Conservation (phyloP, 176 grass and related monocot genomes). For the Aegilops sharonensis region DNA sequence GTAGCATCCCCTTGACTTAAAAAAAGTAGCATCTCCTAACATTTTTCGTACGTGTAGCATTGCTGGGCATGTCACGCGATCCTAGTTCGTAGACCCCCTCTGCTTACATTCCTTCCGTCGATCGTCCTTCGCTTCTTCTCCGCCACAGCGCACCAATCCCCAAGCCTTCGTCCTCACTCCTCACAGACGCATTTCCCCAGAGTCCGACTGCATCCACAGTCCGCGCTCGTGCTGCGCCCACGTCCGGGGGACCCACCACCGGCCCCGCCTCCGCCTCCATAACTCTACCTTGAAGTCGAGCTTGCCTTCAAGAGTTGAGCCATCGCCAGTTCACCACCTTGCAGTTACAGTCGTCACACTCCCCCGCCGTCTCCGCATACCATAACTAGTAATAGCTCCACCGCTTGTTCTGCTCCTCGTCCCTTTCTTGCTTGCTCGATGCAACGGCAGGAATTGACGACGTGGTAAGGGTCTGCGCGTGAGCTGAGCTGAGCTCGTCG, state of each 20-base stretch:
- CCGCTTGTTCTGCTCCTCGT: neutral
- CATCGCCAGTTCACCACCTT: constrained; percentile 27
- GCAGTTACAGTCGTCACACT: constrained; percentile 45
- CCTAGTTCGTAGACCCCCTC: neutral
- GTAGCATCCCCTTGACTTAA: too few relatives aligned
- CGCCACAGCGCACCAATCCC: constrained; percentile 39
- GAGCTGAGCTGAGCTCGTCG: neutral
- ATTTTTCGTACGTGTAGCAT: neutral
- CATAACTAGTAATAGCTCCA: neutral
- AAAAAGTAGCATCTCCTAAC: too few relatives aligned
- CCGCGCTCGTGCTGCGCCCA: constrained; percentile 21
- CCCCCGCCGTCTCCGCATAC: neutral
- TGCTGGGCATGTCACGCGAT: neutral
- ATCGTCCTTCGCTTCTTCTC: constrained; percentile 14
- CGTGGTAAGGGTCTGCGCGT: neutral
- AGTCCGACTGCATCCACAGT: constrained; percentile 9
- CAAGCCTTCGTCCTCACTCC: constrained; percentile 4
- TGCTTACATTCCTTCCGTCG: constrained; percentile 25
- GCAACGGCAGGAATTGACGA: neutral
- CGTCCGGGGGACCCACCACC: constrained; percentile 26
- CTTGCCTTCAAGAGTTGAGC: neutral
- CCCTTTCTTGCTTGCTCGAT: constrained; percentile 3
- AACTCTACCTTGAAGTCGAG: constrained; percentile 26
- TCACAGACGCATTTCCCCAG: constrained; percentile 2
- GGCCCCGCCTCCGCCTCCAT: constrained; percentile 34